Percentiles rank a stretch among this genome's conserved stretches.
These are phyloP conservation scores for Fusarium odoratissimum DNA, from an alignment of 2,329 filamentous ascomycete genomes.

Conservation along the genomic window DNA sequence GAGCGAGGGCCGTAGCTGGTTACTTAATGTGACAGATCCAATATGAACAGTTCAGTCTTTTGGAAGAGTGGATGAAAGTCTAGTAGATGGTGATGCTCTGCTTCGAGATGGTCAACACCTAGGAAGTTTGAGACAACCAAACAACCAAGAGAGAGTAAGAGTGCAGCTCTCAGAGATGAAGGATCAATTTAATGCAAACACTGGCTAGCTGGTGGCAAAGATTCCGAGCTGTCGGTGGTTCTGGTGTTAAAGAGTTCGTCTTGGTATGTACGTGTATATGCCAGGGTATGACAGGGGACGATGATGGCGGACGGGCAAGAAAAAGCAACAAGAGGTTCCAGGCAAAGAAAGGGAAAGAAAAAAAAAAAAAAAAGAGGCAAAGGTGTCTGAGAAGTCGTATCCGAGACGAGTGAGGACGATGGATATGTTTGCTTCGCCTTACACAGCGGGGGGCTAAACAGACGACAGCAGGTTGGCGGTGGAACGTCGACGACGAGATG, in stretches of 20 bases:
- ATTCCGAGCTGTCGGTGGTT: constrained; percentile 1
- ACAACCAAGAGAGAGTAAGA: not conserved
- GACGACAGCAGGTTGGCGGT: constrained; percentile 44
- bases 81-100: constrained; percentile 3
- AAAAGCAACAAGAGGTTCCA: constrained; percentile 14
- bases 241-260: constrained; percentile 21
- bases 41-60: constrained; percentile 6
- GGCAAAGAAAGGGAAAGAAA: constrained; percentile 3
- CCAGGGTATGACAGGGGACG: constrained; percentile 3
- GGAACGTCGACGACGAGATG: constrained; percentile 40
- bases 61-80: not conserved
- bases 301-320: constrained; percentile 1
- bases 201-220: constrained; percentile 18
- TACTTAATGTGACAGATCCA: constrained; percentile 24
- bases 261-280: constrained; percentile 9
- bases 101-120: constrained; percentile 8
- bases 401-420: constrained; percentile 34
- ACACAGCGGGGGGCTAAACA: constrained; percentile 42
- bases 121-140: not conserved
- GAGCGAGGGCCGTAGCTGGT: constrained; percentile 18
- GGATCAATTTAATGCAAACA: constrained; percentile 11
- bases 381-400: constrained; percentile 19
- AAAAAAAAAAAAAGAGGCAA: constrained; percentile 8
- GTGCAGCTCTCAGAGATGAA: constrained; percentile 2
- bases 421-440: constrained; percentile 47